Conservation (phyloP, 345 rosid species). For the Turnera subulata region DNA sequence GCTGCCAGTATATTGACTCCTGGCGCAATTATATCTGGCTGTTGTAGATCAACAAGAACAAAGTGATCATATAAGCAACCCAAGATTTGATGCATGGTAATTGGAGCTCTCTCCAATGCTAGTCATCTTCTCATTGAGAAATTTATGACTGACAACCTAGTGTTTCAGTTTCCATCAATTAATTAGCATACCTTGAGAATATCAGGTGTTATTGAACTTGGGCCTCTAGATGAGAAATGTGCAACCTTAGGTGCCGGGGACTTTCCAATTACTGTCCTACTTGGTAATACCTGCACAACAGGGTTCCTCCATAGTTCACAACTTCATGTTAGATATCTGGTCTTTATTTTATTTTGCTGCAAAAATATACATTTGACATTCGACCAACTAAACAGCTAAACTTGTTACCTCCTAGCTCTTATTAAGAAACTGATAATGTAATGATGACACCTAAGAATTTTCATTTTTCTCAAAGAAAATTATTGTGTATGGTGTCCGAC, state of each 20-base stretch:
- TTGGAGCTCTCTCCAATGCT: too few relatives aligned
- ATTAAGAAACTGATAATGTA: too few relatives aligned
- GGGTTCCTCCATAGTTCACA: conserved; percentile 31
- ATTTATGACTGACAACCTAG: neutral
- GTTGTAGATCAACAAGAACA: conserved; percentile 10
- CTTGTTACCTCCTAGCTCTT: neutral
- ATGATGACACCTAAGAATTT: too few relatives aligned
- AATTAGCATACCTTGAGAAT: conserved; percentile 53
- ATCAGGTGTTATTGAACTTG: conserved; percentile 56
- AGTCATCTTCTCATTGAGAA: too few relatives aligned
- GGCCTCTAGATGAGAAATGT: conserved; percentile 45
- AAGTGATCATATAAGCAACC: neutral
- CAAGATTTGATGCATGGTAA: too few relatives aligned
- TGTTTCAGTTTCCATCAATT: neutral
- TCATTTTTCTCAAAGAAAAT: too few relatives aligned
- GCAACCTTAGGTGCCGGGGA: conserved; percentile 37
- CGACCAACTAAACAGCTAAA: too few relatives aligned
- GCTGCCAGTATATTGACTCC: conserved; percentile 69
- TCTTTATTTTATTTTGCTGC: neutral
- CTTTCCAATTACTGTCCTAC: conserved; percentile 46
- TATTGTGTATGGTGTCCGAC: neutral
- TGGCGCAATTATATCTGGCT: conserved; percentile 73
- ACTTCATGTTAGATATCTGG: conserved; percentile 2
- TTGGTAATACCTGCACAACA: conserved; percentile 32
- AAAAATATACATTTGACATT: too few relatives aligned